Evolutionary conservation across 768 basidiomycete genomes (phyloP), one percentile per base, ranked within the genome.

Genomic region (Cyathus striatus): DNA sequence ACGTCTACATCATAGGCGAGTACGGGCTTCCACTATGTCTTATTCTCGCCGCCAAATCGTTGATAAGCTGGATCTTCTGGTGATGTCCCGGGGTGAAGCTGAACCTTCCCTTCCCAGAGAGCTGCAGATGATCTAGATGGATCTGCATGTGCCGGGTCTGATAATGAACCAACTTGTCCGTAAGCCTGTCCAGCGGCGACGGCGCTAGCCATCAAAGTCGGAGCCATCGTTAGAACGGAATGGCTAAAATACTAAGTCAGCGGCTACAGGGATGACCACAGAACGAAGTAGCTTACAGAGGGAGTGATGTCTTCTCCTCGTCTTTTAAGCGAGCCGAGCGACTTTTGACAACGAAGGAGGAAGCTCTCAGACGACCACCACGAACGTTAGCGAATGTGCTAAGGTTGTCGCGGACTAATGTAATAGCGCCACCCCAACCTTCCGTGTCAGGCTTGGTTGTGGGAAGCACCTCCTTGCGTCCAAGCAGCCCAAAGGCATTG

Each of bases 291-390:
- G 53, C 60, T 32, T 51, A 64, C 59, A 81, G 76, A 56, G 57
- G 73, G 67, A 82, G 53, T 44, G 68, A 66, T 22, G 69, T 64
- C 38, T 73, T 70, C 17, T 73, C 68, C 21, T 78, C 67, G 30
- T 78, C 61, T 37, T 65, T 75, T 20, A 75, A 59, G 42, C 75
- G 73, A n/a, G 77, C 75, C 4, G 72, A 72, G 32, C 90, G 78
- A 47, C 85, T 88, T 70, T 87, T 90, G 56, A 79, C 70, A 30
- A 94, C 89, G 53, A 93, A 87, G 3, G 85, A 86, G 2, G 90
- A 91, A 4, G 86, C 83, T 25, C 89, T 80, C 36, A 92, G 63
- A 45, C 94, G 84, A n/a, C 83, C 94, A 25, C 95, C 94, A 41
- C 93, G 87, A 38, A 95, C 68, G 42, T 83, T 81, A 2, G 83